A percentile compares a stretch with the other conserved stretches of the same genome.
Evolutionary conservation across 148 eudicot species (phyloP).

Genomic region (Chenopodium quinoa): DNA sequence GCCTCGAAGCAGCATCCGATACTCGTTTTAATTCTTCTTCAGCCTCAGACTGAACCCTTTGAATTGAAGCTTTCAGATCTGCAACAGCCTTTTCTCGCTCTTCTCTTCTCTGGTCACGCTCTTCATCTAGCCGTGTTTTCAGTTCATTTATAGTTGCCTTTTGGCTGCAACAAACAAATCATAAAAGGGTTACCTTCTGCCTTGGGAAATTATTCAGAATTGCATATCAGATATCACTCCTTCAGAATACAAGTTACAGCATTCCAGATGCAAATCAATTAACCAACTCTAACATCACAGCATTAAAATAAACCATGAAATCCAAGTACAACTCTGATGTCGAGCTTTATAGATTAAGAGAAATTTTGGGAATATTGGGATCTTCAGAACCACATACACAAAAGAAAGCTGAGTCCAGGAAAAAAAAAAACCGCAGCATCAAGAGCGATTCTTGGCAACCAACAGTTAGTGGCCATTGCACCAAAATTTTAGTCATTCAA

Average conservation of each 20-base stretch:
- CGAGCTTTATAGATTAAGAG: neutral
- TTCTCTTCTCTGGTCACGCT: conserved; percentile 86
- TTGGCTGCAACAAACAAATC: conserved; percentile 55
- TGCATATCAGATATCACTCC: conserved; percentile 11
- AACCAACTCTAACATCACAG: neutral
- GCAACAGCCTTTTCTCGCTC: conserved; percentile 79
- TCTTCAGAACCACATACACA: neutral
- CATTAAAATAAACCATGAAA: neutral
- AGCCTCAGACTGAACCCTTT: conserved; percentile 75
- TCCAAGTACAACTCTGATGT: neutral
- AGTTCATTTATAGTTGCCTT: conserved; percentile 74
- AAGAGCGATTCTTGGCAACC: neutral
- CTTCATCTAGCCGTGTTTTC: conserved; percentile 71
- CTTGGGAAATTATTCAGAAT: neutral
- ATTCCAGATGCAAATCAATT: conserved; percentile 3
- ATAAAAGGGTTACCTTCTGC: conserved; percentile 13
- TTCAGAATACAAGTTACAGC: neutral
- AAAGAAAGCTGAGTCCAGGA: neutral
- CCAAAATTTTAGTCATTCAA: neutral
- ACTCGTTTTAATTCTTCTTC: conserved; percentile 75
- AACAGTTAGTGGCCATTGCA: neutral
- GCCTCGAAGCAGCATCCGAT: conserved; percentile 56
- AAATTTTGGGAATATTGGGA: neutral
- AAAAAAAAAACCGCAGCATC: neutral
- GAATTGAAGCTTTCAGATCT: conserved; percentile 63